Percentiles rank a stretch among this genome's conserved stretches.
phyloP scores from a whole-genome alignment of 129 eudicot genomes.

The Cynara cardunculus region DNA sequence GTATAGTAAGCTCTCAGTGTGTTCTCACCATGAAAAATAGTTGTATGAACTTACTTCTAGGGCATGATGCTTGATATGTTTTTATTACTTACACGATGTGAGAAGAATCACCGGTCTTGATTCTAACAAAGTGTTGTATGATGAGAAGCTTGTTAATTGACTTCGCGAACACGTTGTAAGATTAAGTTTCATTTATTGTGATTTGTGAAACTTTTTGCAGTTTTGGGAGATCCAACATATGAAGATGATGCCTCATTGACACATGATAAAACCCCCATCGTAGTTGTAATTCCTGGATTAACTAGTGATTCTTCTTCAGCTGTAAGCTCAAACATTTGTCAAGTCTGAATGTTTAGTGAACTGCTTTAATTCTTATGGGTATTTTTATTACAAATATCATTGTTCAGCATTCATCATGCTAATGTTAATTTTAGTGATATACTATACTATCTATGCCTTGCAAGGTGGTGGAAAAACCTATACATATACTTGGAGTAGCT shows the following conservation, averaged over 20 bases:
- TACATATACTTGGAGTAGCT: constrained; percentile 13
- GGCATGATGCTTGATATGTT: not conserved
- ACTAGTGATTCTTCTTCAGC: constrained; percentile 92
- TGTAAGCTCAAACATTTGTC: constrained; percentile 42
- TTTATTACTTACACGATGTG: not conserved
- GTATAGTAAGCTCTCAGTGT: not conserved
- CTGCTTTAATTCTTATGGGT: constrained; percentile 5
- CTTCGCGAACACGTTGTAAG: not conserved
- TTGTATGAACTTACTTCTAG: not conserved
- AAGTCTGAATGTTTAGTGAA: constrained; percentile 9
- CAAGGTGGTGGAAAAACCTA: not conserved
- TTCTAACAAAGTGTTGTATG: constrained; percentile 1
- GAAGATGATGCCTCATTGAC: constrained; percentile 27
- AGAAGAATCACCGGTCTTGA: not conserved
- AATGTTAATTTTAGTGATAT: not conserved
- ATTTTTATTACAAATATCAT: not conserved
- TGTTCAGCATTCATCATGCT: not conserved
- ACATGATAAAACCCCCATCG: constrained; percentile 66
- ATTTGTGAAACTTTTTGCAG: constrained; percentile 37
- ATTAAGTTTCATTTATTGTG: not conserved
- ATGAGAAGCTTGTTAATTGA: constrained; percentile 7
- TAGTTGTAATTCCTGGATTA: constrained; percentile 78
- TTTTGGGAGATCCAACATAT: constrained; percentile 33
- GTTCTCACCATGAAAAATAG: not conserved
- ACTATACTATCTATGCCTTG: constrained; percentile 3